Conservation (phyloP, 108 stramenopile genomes). For the Skeletonema costatum region DNA sequence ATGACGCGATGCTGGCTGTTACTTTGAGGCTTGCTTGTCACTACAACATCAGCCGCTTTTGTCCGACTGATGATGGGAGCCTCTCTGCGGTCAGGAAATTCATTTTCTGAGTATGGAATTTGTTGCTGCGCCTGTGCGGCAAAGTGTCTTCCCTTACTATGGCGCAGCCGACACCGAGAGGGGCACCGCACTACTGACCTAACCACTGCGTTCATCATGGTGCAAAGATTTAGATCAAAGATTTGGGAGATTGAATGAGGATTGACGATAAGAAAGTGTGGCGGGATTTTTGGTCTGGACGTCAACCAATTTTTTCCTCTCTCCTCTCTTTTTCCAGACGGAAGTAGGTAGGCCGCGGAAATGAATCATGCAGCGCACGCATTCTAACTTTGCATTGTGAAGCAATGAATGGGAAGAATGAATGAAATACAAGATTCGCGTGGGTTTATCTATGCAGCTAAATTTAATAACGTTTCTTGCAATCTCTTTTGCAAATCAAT, state of each 20-base stretch:
- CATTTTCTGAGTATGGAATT: slow-evolving; percentile 43
- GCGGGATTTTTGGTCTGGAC: too few relatives aligned
- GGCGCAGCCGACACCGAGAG: neutral
- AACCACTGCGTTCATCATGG: neutral
- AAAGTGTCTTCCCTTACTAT: neutral
- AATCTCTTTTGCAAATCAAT: neutral
- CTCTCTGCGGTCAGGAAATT: slow-evolving; percentile 78
- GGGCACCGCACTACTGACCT: neutral
- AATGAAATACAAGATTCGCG: neutral
- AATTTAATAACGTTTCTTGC: too few relatives aligned
- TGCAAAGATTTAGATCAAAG: too few relatives aligned
- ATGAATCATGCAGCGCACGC: neutral
- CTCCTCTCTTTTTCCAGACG: neutral
- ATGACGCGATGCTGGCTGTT: slow-evolving; percentile 9
- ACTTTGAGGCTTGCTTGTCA: slow-evolving; percentile 13
- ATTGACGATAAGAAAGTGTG: too few relatives aligned
- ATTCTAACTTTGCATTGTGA: neutral
- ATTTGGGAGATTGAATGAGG: too few relatives aligned
- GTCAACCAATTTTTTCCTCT: neutral
- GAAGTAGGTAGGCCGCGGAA: neutral
- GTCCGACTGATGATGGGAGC: slow-evolving; percentile 69
- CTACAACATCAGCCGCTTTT: slow-evolving; percentile 24
- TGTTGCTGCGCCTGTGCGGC: neutral
- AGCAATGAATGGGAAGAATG: neutral
- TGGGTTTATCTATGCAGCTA: too few relatives aligned